phyloP scores from a whole-genome alignment of 805 yeast species.

The Candida andamanensis region DNA sequence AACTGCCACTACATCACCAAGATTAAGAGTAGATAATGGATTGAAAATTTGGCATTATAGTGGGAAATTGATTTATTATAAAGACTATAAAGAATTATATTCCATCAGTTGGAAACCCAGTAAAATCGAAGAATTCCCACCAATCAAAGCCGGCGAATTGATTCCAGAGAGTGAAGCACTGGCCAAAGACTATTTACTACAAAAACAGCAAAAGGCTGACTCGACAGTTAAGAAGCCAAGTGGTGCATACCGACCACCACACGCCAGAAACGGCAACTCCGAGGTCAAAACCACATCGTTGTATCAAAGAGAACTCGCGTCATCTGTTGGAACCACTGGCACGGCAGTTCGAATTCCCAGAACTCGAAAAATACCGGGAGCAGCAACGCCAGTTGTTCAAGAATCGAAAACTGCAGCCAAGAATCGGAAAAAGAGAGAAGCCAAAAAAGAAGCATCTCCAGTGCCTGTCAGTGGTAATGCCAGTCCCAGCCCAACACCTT shows the following conservation, averaged over 20 bases:
- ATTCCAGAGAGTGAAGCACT: slow-evolving; percentile 69
- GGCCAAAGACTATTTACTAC: slow-evolving; percentile 54
- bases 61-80: slow-evolving; percentile 73
- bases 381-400: slow-evolving; percentile 38
- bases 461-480: slow-evolving; percentile 7
- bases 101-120: slow-evolving; percentile 83
- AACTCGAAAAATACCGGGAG: slow-evolving; percentile 53
- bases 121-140: slow-evolving; percentile 49
- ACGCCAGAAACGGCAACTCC: slow-evolving; percentile 56
- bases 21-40: slow-evolving; percentile 95
- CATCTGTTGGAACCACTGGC: slow-evolving; percentile 17
- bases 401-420: slow-evolving; percentile 65
- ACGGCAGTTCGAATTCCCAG: slow-evolving; percentile 19
- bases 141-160: slow-evolving; percentile 40
- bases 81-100: slow-evolving; percentile 77
- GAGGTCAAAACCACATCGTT: slow-evolving; percentile 40
- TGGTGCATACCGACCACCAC: slow-evolving; percentile 97
- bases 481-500: neutral
- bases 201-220: slow-evolving; percentile 30
- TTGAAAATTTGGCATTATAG: slow-evolving; percentile 88
- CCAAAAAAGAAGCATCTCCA: slow-evolving; percentile 32
- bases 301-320: slow-evolving; percentile 51
- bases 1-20: slow-evolving; percentile 96
- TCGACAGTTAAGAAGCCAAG: slow-evolving; percentile 50
- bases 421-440: slow-evolving; percentile 72